These are phyloP conservation scores for Paramecium sexaurelia DNA, from an alignment of 73 alveolate genomes.

Conservation along the genomic window DNA sequence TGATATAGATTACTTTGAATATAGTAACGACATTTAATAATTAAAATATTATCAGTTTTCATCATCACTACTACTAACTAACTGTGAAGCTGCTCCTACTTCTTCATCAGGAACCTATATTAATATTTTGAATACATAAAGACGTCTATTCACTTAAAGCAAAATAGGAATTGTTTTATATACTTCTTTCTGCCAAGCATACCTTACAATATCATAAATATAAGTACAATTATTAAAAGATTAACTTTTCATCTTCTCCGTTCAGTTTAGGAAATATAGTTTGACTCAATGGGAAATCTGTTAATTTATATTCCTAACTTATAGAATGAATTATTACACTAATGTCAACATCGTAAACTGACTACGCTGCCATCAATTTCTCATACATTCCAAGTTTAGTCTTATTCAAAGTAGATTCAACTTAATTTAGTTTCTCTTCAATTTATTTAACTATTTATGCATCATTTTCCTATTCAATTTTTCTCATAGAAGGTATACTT, in stretches of 20 bases:
- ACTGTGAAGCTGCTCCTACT: neutral
- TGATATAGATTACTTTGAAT: neutral
- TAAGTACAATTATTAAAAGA: slow-evolving; percentile 25
- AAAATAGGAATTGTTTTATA: neutral
- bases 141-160: neutral
- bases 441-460: neutral
- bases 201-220: neutral
- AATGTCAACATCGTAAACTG: slow-evolving; percentile 35
- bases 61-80: neutral
- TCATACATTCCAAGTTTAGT: neutral
- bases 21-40: slow-evolving; percentile 56
- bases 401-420: neutral
- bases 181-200: slow-evolving; percentile 44
- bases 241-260: slow-evolving; percentile 26
- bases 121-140: neutral
- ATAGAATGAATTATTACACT: neutral
- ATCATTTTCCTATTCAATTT: neutral
- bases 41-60: slow-evolving; percentile 33
- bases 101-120: neutral
- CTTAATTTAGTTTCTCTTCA: neutral
- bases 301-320: slow-evolving; percentile 26
- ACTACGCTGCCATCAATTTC: neutral
- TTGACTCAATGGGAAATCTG: neutral
- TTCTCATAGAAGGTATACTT: neutral
- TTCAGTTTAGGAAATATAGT: neutral